A percentile compares a stretch with the other conserved stretches of the same genome.
Conservation (phyloP, 495 filamentous ascomycete species). For the Chaetomium cochliodes region DNA sequence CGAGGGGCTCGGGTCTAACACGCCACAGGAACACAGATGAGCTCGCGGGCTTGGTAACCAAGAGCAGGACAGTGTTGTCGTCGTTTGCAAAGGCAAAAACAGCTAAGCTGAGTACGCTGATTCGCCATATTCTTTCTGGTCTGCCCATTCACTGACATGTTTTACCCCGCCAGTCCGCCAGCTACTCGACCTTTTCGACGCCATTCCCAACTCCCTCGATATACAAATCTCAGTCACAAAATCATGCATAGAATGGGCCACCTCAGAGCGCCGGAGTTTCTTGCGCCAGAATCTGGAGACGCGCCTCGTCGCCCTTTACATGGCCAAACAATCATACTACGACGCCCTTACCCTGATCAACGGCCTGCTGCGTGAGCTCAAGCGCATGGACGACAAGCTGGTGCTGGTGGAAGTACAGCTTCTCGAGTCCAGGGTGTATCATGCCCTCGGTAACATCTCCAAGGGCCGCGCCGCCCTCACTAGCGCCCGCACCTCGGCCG, state of each 20-base stretch:
- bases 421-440: constrained; percentile 93
- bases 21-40: constrained; percentile 68
- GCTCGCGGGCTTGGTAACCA: constrained; percentile 86
- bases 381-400: constrained; percentile 97
- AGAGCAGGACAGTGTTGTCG: constrained; percentile 85
- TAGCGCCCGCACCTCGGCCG: constrained; percentile 87
- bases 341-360: constrained; percentile 97
- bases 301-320: constrained; percentile 87
- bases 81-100: constrained; percentile 99
- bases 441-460: constrained; percentile 92
- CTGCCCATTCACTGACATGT: constrained; percentile 5
- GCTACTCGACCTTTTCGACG: constrained; percentile 90
- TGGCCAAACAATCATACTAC: constrained; percentile 94
- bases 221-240: constrained; percentile 91
- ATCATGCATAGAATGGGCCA: constrained; percentile 99
- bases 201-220: constrained; percentile 88
- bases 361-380: constrained; percentile 88
- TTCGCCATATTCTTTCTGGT: background rate
- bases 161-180: constrained; percentile 71
- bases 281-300: constrained; percentile 97
- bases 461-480: constrained; percentile 96
- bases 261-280: constrained; percentile 88
- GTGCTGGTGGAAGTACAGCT: constrained; percentile 98
- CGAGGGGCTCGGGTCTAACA: constrained; percentile 48
- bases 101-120: constrained; percentile 86